Evolutionary conservation across 345 rosid genomes (phyloP).

Genomic region (Gossypium anomalum): DNA sequence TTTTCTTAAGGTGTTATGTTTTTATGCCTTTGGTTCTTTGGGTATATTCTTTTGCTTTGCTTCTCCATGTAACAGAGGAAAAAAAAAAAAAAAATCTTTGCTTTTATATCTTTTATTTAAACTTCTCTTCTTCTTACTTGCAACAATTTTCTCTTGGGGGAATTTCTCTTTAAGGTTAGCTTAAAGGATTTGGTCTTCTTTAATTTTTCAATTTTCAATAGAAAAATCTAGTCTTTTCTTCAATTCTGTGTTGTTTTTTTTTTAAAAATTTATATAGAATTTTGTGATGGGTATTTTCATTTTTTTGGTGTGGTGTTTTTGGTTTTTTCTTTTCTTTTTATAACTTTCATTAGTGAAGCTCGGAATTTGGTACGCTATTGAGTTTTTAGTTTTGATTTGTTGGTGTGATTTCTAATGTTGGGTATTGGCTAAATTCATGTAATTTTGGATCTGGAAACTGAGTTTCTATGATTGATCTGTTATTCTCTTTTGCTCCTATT

Average conservation of each 20-base stretch:
- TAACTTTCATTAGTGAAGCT: constrained; percentile 9
- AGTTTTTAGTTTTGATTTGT: constrained; percentile 4
- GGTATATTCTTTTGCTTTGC: constrained; percentile 51
- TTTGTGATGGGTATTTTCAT: background rate
- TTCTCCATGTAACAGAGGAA: constrained; percentile 21
- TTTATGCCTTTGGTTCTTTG: constrained; percentile 12
- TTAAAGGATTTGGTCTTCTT: background rate
- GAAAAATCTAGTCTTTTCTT: background rate
- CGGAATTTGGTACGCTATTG: constrained; percentile 13
- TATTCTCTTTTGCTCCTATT: background rate
- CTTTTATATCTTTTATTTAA: background rate
- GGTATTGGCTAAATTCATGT: constrained; percentile 8
- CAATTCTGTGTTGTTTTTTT: background rate
- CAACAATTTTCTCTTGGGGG: background rate
- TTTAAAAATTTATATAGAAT: background rate
- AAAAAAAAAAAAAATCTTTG: background rate
- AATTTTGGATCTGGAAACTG: constrained; percentile 23
- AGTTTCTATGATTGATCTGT: constrained; percentile 19
- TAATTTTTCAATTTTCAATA: background rate
- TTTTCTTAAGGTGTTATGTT: background rate
- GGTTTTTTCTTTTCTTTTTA: background rate
- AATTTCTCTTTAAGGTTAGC: constrained; percentile 14
- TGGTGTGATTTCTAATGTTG: constrained; percentile 17
- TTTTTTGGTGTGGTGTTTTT: background rate
- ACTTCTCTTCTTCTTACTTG: background rate